Percentiles rank a stretch among this genome's conserved stretches.
Evolutionary conservation across 768 basidiomycete species (phyloP).

Genomic region (Lactarius deliciosus): DNA sequence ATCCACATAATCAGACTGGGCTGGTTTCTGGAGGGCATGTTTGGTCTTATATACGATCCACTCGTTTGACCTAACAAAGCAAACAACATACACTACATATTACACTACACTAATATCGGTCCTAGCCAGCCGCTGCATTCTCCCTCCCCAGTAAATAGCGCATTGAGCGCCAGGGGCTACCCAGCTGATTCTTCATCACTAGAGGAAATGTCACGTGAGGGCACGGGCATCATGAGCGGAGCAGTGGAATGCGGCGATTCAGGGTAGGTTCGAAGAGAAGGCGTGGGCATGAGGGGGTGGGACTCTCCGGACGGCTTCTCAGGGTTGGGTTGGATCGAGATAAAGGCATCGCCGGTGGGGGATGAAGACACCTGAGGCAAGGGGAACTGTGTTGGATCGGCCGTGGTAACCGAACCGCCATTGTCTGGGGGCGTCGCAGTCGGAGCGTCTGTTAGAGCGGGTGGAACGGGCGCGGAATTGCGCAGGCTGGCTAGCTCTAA

Average conservation of each 20-base stretch:
- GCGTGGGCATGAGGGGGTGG: not conserved
- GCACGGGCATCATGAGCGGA: not conserved
- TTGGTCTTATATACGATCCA: no score
- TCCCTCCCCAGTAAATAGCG: no score
- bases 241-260: not conserved
- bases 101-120: no score
- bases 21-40: no score
- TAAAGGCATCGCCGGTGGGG: not conserved
- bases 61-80: no score
- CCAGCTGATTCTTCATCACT: not conserved
- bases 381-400: not conserved
- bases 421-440: not conserved
- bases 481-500: not conserved
- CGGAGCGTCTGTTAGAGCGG: not conserved
- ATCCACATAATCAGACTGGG: not conserved
- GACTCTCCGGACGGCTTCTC: not conserved
- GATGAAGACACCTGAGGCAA: not conserved
- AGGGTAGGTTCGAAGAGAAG: not conserved
- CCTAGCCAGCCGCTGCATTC: no score
- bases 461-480: not conserved
- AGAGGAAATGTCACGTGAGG: not conserved
- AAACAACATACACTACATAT: no score
- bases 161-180: not conserved
- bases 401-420: no score
- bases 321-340: not conserved